Evolutionary conservation across 2,329 filamentous ascomycete genomes (phyloP).

Genomic region (Arthrobotrys sinensis): DNA sequence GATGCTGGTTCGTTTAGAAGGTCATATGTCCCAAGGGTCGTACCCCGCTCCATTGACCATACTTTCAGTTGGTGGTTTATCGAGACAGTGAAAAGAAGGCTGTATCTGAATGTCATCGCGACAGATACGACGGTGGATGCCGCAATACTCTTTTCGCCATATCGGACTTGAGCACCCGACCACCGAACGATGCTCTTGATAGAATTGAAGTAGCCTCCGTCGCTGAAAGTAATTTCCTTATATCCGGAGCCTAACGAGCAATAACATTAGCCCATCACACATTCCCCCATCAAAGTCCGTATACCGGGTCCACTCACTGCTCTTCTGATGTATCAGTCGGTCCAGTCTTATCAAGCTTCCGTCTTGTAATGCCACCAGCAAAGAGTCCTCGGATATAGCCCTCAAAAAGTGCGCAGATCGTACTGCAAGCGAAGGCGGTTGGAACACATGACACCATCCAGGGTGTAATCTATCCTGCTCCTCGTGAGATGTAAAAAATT

Average conservation of each 20-base stretch:
- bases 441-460: constrained; percentile 82
- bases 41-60: constrained; percentile 89
- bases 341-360: constrained; percentile 82
- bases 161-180: constrained; percentile 62
- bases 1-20: constrained; percentile 75
- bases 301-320: constrained; percentile 39
- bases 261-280: constrained; percentile 26
- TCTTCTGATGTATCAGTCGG: constrained; percentile 67
- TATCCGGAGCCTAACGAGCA: constrained; percentile 43
- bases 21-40: constrained; percentile 82
- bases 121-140: constrained; percentile 64
- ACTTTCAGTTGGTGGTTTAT: constrained; percentile 90
- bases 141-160: constrained; percentile 63
- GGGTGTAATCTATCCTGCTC: constrained; percentile 75
- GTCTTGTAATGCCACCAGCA: constrained; percentile 86
- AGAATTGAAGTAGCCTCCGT: constrained; percentile 63
- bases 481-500: constrained; percentile 81
- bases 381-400: constrained; percentile 79
- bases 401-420: constrained; percentile 84
- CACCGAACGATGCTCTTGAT: constrained; percentile 64
- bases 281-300: neutral
- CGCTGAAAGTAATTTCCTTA: constrained; percentile 64
- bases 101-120: constrained; percentile 66
- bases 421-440: constrained; percentile 81
- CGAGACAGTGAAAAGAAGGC: constrained; percentile 80